phyloP scores from a whole-genome alignment of 129 eudicot species.

The Arctium lappa region DNA sequence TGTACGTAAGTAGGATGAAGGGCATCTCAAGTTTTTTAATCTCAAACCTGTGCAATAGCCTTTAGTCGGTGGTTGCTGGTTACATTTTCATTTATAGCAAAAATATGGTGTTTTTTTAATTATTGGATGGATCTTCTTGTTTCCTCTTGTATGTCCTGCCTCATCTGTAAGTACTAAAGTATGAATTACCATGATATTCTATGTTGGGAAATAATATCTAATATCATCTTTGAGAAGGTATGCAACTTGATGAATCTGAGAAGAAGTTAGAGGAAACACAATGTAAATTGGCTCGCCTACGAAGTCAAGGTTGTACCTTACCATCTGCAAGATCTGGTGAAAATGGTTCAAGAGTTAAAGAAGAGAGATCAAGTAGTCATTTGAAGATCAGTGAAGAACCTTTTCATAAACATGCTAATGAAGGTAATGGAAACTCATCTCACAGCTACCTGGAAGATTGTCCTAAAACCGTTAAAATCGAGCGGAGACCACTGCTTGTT shows the following conservation, averaged over 20 bases:
- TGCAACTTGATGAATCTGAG: slow-evolving; percentile 82
- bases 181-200: not conserved
- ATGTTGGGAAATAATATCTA: slow-evolving; percentile 20
- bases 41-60: not conserved
- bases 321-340: slow-evolving; percentile 13
- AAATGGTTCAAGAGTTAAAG: slow-evolving; percentile 17
- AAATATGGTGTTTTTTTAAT: not conserved
- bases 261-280: slow-evolving; percentile 57
- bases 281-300: slow-evolving; percentile 49
- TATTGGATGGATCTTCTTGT: not conserved
- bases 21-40: not conserved
- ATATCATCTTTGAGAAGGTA: slow-evolving; percentile 28
- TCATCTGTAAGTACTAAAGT: not conserved
- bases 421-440: slow-evolving; percentile 25
- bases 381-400: slow-evolving; percentile 19
- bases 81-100: not conserved
- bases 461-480: slow-evolving; percentile 12
- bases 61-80: not conserved
- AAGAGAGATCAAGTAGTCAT: slow-evolving; percentile 44
- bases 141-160: not conserved
- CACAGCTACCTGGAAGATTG: slow-evolving; percentile 11
- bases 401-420: slow-evolving; percentile 10
- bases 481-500: slow-evolving; percentile 42
- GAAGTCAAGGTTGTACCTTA: slow-evolving; percentile 16
- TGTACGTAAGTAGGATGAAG: not conserved